Conservation (phyloP, 2,329 filamentous ascomycete species). For the Bipolaris cookei region DNA sequence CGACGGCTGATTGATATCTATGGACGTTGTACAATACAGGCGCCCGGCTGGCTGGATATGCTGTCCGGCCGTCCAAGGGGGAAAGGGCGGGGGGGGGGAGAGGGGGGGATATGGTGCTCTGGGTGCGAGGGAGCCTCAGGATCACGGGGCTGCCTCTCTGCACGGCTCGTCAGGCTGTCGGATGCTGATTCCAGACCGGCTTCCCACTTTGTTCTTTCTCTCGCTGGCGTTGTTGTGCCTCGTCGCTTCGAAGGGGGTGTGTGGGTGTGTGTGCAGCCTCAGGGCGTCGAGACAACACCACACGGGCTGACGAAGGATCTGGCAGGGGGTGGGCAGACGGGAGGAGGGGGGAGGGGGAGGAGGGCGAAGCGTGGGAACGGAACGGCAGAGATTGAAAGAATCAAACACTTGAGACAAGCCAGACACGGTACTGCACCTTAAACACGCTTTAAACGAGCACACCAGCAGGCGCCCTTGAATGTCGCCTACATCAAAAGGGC, state of each 20-base stretch:
- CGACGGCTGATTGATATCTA: conserved; percentile 17
- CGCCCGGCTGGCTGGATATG: too few relatives aligned
- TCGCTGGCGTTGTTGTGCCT: background rate
- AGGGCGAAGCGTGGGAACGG: conserved; percentile 21
- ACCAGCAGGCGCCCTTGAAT: conserved; percentile 31
- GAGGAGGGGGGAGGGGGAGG: conserved; percentile 35
- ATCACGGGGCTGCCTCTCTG: background rate
- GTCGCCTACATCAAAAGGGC: conserved; percentile 24
- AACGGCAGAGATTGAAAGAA: conserved; percentile 26
- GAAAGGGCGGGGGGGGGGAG: too few relatives aligned
- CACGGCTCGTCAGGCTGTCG: conserved; percentile 28
- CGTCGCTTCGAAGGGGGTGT: background rate
- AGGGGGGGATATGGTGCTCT: too few relatives aligned
- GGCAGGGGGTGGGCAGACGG: conserved; percentile 21
- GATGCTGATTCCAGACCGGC: background rate
- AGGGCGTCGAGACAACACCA: conserved; percentile 31
- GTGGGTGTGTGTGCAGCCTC: background rate
- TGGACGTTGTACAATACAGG: too few relatives aligned
- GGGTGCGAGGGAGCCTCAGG: too few relatives aligned
- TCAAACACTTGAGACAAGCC: conserved; percentile 37
- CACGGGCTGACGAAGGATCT: conserved; percentile 37
- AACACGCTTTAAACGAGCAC: conserved; percentile 35
- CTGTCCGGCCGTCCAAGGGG: too few relatives aligned
- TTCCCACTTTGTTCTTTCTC: background rate
- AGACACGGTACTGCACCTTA: conserved; percentile 27